These are phyloP conservation scores for Fusarium denticulatum DNA, from an alignment of 2,329 filamentous ascomycete species.

Conservation along the genomic window DNA sequence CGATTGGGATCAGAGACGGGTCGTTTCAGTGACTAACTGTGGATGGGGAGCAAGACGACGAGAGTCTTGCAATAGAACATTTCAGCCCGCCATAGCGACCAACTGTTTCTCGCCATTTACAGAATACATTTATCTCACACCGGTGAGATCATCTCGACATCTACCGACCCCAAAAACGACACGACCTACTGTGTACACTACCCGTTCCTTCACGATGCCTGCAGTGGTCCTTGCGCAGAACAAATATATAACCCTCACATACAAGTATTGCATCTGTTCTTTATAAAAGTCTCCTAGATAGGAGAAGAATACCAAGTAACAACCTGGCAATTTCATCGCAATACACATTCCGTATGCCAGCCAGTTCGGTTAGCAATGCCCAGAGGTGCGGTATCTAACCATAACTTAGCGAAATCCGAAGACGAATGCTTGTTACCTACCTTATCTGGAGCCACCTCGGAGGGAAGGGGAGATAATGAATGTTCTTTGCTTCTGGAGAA, in stretches of 20 bases:
- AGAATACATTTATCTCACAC: slow-evolving; percentile 36
- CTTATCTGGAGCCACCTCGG: background rate
- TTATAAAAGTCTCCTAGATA: background rate
- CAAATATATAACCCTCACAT: background rate
- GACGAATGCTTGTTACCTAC: background rate
- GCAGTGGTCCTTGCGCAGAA: background rate
- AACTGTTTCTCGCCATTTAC: slow-evolving; percentile 27
- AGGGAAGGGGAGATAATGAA: background rate
- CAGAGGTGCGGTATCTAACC: background rate
- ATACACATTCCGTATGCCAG: background rate
- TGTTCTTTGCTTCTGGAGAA: background rate
- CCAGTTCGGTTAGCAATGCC: background rate
- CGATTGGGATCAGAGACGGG: slow-evolving; percentile 44
- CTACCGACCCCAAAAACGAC: slow-evolving; percentile 41
- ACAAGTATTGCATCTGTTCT: background rate
- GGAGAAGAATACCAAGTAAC: background rate
- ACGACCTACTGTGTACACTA: slow-evolving; percentile 42
- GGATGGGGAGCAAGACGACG: slow-evolving; percentile 43
- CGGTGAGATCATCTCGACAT: slow-evolving; percentile 37
- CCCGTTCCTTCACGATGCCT: slow-evolving; percentile 35
- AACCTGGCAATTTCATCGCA: background rate
- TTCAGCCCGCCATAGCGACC: slow-evolving; percentile 25
- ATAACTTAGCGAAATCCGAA: background rate
- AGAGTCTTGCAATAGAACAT: slow-evolving; percentile 38
- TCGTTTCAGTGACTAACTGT: slow-evolving; percentile 46